Evolutionary conservation across 345 rosid genomes (phyloP).

Genomic region (Brassica incana): DNA sequence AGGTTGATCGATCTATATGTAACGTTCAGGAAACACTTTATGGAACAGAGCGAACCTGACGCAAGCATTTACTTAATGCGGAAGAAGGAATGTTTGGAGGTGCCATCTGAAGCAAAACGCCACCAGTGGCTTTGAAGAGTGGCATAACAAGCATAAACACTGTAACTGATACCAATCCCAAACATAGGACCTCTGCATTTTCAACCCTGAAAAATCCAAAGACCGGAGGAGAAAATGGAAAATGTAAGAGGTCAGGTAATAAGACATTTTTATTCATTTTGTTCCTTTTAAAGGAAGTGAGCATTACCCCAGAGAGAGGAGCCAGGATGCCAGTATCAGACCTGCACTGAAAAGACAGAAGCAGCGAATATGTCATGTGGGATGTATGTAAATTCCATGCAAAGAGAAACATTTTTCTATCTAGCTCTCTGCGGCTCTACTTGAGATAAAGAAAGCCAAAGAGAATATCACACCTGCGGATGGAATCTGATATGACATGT

Average conservation of each 20-base stretch:
- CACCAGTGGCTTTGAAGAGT: conserved; percentile 75
- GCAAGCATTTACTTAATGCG: conserved; percentile 80
- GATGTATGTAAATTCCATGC: background rate
- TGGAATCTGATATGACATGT: conserved; percentile 91
- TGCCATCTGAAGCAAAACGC: conserved; percentile 90
- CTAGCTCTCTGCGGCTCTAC: background rate
- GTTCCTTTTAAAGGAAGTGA: conserved; percentile 18
- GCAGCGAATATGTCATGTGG: conserved; percentile 40
- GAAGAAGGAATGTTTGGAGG: conserved; percentile 86
- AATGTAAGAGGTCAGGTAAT: conserved; percentile 15
- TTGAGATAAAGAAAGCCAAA: conserved; percentile 20
- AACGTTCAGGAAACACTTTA: background rate
- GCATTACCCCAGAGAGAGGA: conserved; percentile 84
- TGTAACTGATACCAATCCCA: conserved; percentile 81
- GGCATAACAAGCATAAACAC: conserved; percentile 91
- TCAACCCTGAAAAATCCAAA: conserved; percentile 62
- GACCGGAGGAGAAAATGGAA: conserved; percentile 15
- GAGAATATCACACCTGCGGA: conserved; percentile 65
- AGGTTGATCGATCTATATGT: background rate
- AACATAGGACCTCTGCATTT: conserved; percentile 91
- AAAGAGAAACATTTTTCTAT: background rate
- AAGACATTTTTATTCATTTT: background rate
- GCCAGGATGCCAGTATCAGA: conserved; percentile 94
- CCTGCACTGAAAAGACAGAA: conserved; percentile 86
- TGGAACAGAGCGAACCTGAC: conserved; percentile 62